phyloP scores from a whole-genome alignment of 1,284 basidiomycete species.

The Fomitopsis betulina region DNA sequence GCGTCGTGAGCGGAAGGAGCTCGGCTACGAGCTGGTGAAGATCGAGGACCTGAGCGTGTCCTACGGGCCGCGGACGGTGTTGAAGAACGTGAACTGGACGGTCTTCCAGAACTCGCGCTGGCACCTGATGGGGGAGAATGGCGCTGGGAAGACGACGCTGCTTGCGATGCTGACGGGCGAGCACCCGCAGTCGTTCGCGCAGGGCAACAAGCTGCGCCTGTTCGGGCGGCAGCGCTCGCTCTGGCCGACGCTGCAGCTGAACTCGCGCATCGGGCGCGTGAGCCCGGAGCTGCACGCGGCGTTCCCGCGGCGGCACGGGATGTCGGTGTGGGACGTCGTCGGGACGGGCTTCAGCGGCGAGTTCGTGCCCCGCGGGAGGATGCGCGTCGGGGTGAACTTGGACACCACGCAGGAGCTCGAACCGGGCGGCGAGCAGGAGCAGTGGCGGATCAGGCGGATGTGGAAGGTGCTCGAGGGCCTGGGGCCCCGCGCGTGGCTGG shows the following conservation, averaged over 20 bases:
- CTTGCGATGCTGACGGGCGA: conserved; percentile 90
- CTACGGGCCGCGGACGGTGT: conserved; percentile 41
- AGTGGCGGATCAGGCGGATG: conserved; percentile 43
- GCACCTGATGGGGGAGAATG: conserved; percentile 87
- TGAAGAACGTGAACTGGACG: conserved; percentile 76
- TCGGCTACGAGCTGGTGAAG: conserved; percentile 14
- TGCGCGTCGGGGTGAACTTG: conserved; percentile 41
- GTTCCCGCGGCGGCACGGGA: conserved; percentile 73
- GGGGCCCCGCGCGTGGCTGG: conserved; percentile 49
- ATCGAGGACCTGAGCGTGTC: conserved; percentile 16
- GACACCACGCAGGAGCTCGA: conserved; percentile 22
- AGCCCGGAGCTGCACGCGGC: conserved; percentile 77
- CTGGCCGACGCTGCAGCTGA: conserved; percentile 55
- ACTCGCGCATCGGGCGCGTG: conserved; percentile 69
- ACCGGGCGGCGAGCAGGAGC: conserved; percentile 30
- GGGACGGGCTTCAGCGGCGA: conserved; percentile 84
- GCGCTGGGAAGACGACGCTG: conserved; percentile 85
- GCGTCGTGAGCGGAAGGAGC: neutral
- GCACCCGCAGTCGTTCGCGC: conserved; percentile 90
- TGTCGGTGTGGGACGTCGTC: conserved; percentile 75
- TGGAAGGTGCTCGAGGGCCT: conserved; percentile 61
- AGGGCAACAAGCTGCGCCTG: conserved; percentile 63
- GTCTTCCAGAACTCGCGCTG: conserved; percentile 78
- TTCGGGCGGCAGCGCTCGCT: conserved; percentile 67
- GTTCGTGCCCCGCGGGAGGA: conserved; percentile 53